Evolutionary conservation across 2,329 filamentous ascomycete genomes (phyloP), one percentile per base, ranked within the genome.

Genomic region (Aspergillus unguis): DNA sequence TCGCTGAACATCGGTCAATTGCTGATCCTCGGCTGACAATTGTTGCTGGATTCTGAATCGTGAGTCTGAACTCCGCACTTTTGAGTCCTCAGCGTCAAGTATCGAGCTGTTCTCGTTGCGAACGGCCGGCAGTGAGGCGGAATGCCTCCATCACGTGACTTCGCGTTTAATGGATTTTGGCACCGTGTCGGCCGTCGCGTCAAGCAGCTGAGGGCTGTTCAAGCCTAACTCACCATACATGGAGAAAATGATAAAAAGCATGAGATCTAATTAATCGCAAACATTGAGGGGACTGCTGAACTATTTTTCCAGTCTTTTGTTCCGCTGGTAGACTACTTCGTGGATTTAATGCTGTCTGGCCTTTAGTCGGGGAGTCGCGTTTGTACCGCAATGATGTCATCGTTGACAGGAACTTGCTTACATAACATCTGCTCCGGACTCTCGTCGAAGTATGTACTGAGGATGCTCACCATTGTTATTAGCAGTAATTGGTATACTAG

Each of bases 91-190:
- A 52, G 44, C 50, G 50, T 37, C 25, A 49, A 38, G 36, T 48
- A 33, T 44, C 6, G 38, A 44, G 23, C 23, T 17, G 26, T 26
- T 17, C 32, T 27, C 36, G 37, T 26, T 25, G 42, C 41, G 35
- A 48, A 17, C 6, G 38, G 4, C 32, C 32, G 5, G 29, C 32
- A 37, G 25, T 23, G 36, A 46, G 29, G 40, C 38, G 42, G 40
- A 8, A 36, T 31, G 10, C n/a, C 6, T 3, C 6, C 17, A 17
- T 69, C 68, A 71, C 67, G 67, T 71, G 68, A 23, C 9, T 29
- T 59, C 65, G 68, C 58, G 68, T 68, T 63, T 56, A 44, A 54
- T 49, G 50, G 54, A 48, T 10, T 43, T 37, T 29, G 41, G 46
- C 44, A 48, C 52, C 64, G 65, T 62, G 64, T 62, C 42, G 11